Conservation (phyloP, 1,139 yeast species). For the Pichia sp. region DNA sequence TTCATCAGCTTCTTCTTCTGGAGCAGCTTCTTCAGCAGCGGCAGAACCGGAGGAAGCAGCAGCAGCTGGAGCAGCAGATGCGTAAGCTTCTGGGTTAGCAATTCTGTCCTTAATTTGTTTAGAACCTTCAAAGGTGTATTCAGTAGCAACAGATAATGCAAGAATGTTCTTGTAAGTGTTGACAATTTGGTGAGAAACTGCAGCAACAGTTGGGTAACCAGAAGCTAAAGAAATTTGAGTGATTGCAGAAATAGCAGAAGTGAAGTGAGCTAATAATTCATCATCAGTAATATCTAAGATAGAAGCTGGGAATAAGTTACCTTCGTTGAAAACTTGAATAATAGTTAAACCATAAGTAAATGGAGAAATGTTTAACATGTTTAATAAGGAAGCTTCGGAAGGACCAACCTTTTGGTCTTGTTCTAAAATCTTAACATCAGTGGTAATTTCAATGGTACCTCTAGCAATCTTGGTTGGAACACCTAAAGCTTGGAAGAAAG, state of each 20-base stretch:
- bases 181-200: conserved; percentile 98
- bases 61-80: conserved; percentile 91
- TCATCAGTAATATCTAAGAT: conserved; percentile 98
- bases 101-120: conserved; percentile 98
- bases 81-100: conserved; percentile 99
- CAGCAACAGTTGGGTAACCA: conserved; percentile 99
- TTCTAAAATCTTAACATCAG: conserved; percentile 92
- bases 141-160: conserved; percentile 97
- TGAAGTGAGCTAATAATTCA: conserved; percentile 88
- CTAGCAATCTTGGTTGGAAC: conserved; percentile 99
- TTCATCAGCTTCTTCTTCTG: conserved; percentile 74
- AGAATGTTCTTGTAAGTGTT: conserved; percentile 99
- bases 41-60: conserved; percentile 56
- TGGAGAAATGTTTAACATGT: conserved; percentile 99
- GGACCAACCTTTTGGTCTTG: conserved; percentile 92
- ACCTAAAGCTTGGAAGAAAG: conserved; percentile 99
- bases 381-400: conserved; percentile 97
- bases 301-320: conserved; percentile 94
- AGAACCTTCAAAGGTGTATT: conserved; percentile 98
- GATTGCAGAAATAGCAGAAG: conserved; percentile 86
- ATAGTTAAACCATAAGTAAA: conserved; percentile 98
- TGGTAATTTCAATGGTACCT: conserved; percentile 99
- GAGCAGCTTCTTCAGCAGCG: conserved; percentile 67
- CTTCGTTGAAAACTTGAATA: conserved; percentile 96
- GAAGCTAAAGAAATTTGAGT: conserved; percentile 96